Evolutionary conservation across 768 basidiomycete genomes (phyloP).

Genomic region (Leccinum aurantiacum): DNA sequence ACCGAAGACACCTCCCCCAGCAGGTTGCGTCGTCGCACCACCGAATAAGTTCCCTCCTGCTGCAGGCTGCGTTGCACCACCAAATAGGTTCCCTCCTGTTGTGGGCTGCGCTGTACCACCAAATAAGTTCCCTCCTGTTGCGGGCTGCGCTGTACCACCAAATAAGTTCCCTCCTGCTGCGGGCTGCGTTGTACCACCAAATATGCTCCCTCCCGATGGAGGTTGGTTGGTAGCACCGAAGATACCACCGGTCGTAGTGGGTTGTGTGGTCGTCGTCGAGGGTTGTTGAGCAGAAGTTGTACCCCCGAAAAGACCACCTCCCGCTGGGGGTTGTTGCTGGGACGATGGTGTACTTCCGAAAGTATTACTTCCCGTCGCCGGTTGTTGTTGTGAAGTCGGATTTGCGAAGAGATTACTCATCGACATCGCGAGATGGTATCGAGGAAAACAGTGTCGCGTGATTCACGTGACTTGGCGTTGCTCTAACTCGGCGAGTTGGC

Average conservation of each 20-base stretch:
- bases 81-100: slow-evolving; percentile 23
- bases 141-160: slow-evolving; percentile 16
- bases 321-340: slow-evolving; percentile 26
- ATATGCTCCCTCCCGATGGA: slow-evolving; percentile 21
- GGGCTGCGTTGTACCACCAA: slow-evolving; percentile 20
- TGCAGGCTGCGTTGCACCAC: slow-evolving; percentile 19
- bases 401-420: slow-evolving; percentile 28
- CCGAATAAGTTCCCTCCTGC: slow-evolving; percentile 25
- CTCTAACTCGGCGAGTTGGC: too few relatives aligned
- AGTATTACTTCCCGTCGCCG: slow-evolving; percentile 21
- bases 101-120: slow-evolving; percentile 19
- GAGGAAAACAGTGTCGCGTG: not conserved
- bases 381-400: slow-evolving; percentile 23
- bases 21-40: slow-evolving; percentile 20
- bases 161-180: slow-evolving; percentile 21
- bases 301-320: slow-evolving; percentile 19
- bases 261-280: slow-evolving; percentile 14
- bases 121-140: slow-evolving; percentile 22
- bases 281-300: slow-evolving; percentile 16
- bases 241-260: slow-evolving; percentile 11
- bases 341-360: slow-evolving; percentile 27
- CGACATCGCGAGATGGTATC: slow-evolving; percentile 9
- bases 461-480: slow-evolving; percentile 16
- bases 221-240: slow-evolving; percentile 15
- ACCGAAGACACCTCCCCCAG: slow-evolving; percentile 23